phyloP scores from a whole-genome alignment of 345 rosid species.

The Salix caprea region DNA sequence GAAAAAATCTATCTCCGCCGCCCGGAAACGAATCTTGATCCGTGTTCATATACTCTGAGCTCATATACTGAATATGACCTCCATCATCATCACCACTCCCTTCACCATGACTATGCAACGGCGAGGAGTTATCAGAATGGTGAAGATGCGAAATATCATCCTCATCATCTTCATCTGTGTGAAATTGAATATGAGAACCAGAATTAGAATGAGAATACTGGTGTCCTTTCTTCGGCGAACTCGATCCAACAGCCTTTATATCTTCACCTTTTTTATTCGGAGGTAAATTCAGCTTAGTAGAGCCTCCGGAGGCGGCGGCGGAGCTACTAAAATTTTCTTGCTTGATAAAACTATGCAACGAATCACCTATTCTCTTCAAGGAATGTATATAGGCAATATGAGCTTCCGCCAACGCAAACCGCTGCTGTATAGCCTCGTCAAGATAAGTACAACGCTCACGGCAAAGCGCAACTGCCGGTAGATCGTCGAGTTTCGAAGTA shows the following conservation, averaged over 20 bases:
- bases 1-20: constrained; percentile 40
- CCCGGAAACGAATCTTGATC: constrained; percentile 20
- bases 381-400: constrained; percentile 62
- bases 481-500: constrained; percentile 83
- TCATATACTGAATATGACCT: constrained; percentile 13
- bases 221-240: constrained; percentile 18
- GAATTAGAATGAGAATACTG: constrained; percentile 46
- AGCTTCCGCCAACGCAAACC: constrained; percentile 73
- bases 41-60: constrained; percentile 20
- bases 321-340: constrained; percentile 12
- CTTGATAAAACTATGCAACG: constrained; percentile 46
- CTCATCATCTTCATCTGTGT: constrained; percentile 32
- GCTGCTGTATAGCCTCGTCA: constrained; percentile 63
- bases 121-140: constrained; percentile 51
- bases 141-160: constrained; percentile 34
- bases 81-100: constrained; percentile 10
- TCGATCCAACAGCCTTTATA: not conserved
- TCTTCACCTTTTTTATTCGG: constrained; percentile 39
- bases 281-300: constrained; percentile 51
- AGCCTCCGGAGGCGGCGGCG: constrained; percentile 16
- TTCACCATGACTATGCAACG: constrained; percentile 32
- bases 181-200: constrained; percentile 61
- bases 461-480: constrained; percentile 90
- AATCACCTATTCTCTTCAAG: constrained; percentile 44
- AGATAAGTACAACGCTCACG: constrained; percentile 67